These are phyloP conservation scores for Colletotrichum melonis DNA, from an alignment of 2,329 filamentous ascomycete species.

Conservation along the genomic window DNA sequence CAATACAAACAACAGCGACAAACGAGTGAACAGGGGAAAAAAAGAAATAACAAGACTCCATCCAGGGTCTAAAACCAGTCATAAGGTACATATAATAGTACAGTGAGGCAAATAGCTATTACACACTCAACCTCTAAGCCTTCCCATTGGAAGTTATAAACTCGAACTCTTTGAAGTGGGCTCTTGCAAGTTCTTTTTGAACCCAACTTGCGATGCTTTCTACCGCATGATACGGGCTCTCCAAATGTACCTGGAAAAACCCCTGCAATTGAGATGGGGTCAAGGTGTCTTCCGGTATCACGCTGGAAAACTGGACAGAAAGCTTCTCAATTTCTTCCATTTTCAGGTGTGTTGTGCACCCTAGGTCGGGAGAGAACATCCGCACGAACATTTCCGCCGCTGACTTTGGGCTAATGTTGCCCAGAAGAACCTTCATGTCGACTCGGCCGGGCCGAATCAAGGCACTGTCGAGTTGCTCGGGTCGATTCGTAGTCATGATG, in stretches of 20 bases:
- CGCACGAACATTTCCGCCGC: slow-evolving; percentile 59
- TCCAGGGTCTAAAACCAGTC: not conserved
- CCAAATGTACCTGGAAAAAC: slow-evolving; percentile 56
- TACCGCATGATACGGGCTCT: slow-evolving; percentile 51
- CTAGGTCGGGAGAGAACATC: slow-evolving; percentile 54
- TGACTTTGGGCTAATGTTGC: slow-evolving; percentile 55
- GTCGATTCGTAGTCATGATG: slow-evolving; percentile 79
- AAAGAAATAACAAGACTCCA: not conserved
- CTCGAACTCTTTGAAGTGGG: slow-evolving; percentile 45
- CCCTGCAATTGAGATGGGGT: slow-evolving; percentile 63
- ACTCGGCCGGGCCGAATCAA: slow-evolving; percentile 75
- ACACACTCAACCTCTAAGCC: not conserved
- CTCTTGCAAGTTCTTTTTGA: slow-evolving; percentile 44
- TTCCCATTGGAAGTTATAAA: slow-evolving; percentile 29
- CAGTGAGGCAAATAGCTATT: not conserved
- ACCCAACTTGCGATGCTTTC: slow-evolving; percentile 50
- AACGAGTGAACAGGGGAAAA: not conserved
- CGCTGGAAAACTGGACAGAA: slow-evolving; percentile 63
- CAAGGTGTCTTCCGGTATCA: slow-evolving; percentile 59
- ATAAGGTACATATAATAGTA: not conserved
- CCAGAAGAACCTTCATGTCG: slow-evolving; percentile 71
- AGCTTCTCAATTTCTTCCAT: slow-evolving; percentile 54
- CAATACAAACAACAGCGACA: not conserved
- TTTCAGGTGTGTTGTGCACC: slow-evolving; percentile 39
- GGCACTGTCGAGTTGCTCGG: slow-evolving; percentile 72